Percentiles rank a stretch among this genome's conserved stretches.
phyloP scores from a whole-genome alignment of 352 stramenopile species.

The Phytophthora hibernalis region DNA sequence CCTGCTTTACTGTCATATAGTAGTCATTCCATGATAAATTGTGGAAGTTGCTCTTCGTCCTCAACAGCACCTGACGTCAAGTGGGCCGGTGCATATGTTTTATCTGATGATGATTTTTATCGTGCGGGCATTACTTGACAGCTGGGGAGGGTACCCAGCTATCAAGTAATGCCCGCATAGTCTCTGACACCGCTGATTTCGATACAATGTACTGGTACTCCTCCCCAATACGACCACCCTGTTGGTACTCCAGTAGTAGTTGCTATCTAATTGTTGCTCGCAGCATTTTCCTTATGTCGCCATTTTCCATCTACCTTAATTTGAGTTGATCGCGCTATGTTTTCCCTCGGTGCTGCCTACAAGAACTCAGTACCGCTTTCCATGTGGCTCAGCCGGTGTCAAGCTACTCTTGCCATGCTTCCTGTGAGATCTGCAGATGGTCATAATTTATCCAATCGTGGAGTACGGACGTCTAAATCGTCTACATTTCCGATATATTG shows the following conservation, averaged over 20 bases:
- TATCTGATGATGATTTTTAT: too few relatives aligned
- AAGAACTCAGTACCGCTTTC: background rate
- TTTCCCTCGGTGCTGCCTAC: background rate
- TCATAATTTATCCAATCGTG: too few relatives aligned
- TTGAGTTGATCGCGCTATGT: too few relatives aligned
- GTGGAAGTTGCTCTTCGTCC: background rate
- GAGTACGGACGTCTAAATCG: background rate
- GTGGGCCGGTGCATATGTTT: background rate
- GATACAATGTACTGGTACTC: slow-evolving; percentile 4
- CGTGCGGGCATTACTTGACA: too few relatives aligned
- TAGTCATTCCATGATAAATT: slow-evolving; percentile 8
- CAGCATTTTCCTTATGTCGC: background rate
- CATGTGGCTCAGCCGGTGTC: background rate
- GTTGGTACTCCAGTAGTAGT: background rate
- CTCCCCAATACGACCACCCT: background rate
- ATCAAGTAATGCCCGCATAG: background rate
- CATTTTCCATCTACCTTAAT: background rate
- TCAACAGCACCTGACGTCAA: background rate
- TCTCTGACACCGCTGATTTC: background rate
- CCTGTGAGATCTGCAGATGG: too few relatives aligned
- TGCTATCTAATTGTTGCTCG: background rate
- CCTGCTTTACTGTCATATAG: slow-evolving; percentile 10
- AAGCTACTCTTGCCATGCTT: background rate
- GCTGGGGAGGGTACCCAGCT: slow-evolving; percentile 8
- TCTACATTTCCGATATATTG: slow-evolving; percentile 3